These are phyloP conservation scores for Colletotrichum australisinense DNA, from an alignment of 2,329 filamentous ascomycete genomes.

Conservation along the genomic window DNA sequence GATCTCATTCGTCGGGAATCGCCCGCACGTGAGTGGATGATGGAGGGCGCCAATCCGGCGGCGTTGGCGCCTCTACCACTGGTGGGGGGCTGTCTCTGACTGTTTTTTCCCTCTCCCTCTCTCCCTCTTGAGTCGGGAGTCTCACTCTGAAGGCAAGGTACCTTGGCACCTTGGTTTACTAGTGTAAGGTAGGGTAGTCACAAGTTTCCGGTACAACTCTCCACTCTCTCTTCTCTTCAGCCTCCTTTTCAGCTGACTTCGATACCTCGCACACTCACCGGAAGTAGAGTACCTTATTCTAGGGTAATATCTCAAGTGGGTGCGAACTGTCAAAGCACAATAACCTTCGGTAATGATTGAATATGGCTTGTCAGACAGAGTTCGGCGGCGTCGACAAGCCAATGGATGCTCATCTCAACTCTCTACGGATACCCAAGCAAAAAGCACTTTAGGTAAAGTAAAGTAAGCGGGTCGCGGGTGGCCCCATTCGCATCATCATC, in stretches of 20 bases:
- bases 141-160: background rate
- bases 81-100: constrained; percentile 7
- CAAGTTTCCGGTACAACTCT: background rate
- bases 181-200: too few species aligned
- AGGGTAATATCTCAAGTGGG: background rate
- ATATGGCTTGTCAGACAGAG: background rate
- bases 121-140: background rate
- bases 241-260: background rate
- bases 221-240: background rate
- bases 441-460: background rate
- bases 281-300: background rate
- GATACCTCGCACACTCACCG: background rate
- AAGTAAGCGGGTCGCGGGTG: constrained; percentile 8
- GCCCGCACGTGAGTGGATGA: constrained; percentile 26
- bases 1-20: constrained; percentile 14
- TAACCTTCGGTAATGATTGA: background rate
- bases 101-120: background rate
- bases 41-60: constrained; percentile 9
- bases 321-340: background rate
- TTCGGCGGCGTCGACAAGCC: background rate
- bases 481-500: constrained; percentile 9
- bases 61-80: constrained; percentile 7
- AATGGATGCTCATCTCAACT: constrained; percentile 1
- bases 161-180: too few species aligned
- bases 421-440: background rate